A percentile compares a stretch with the other conserved stretches of the same genome.
Evolutionary conservation across 352 stramenopile species (phyloP).

Genomic region (Phytophthora fragariae): DNA sequence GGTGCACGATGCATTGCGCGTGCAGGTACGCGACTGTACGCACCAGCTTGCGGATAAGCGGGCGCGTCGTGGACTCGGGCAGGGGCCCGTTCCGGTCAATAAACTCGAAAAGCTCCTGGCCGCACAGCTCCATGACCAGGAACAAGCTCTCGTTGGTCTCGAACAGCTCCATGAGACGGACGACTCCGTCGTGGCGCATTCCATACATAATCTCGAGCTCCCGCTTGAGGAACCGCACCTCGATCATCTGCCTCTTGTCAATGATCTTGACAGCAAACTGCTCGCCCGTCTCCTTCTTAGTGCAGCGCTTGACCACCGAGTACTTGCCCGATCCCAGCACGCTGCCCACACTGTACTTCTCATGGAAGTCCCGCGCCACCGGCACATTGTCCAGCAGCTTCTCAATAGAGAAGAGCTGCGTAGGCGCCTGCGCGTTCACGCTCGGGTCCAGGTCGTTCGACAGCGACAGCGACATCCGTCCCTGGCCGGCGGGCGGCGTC

Average conservation of each 20-base stretch:
- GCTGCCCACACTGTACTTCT: conserved; percentile 55
- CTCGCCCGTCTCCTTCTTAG: conserved; percentile 37
- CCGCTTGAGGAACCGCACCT: conserved; percentile 83
- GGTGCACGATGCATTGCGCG: conserved; percentile 83
- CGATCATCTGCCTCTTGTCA: conserved; percentile 85
- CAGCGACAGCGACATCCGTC: conserved; percentile 64
- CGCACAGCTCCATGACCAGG: conserved; percentile 85
- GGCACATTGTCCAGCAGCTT: conserved; percentile 70
- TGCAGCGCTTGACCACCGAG: conserved; percentile 79
- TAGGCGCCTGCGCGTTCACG: conserved; percentile 56
- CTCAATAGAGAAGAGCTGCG: conserved; percentile 71
- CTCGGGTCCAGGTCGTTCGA: conserved; percentile 60
- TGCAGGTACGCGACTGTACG: conserved; percentile 87
- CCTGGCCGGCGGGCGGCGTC: conserved; percentile 53
- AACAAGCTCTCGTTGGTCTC: conserved; percentile 79
- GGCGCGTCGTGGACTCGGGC: conserved; percentile 67
- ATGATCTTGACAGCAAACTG: conserved; percentile 84
- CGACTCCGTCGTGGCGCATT: conserved; percentile 76
- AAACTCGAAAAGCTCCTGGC: conserved; percentile 85
- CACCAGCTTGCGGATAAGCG: conserved; percentile 79
- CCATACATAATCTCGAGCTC: conserved; percentile 90
- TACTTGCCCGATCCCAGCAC: conserved; percentile 82
- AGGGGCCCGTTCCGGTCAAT: conserved; percentile 80
- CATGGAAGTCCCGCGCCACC: conserved; percentile 66
- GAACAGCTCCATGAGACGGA: conserved; percentile 83